Evolutionary conservation across 495 filamentous ascomycete species (phyloP).

Genomic region (Coniosporium apollinis): DNA sequence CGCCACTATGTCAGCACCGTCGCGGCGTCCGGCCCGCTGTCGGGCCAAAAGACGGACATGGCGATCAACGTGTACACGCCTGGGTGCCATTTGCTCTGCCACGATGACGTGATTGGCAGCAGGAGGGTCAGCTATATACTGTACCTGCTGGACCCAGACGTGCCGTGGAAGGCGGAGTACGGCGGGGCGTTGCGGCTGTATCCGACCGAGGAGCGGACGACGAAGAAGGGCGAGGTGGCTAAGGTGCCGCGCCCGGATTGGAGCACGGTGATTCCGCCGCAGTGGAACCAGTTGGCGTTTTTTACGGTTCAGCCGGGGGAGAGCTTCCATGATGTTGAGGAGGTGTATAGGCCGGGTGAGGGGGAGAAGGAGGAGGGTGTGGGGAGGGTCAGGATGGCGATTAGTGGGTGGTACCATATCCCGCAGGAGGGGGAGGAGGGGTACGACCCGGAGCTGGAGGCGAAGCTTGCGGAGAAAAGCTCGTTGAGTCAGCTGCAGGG

Average conservation of each 20-base stretch:
- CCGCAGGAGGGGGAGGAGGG: conserved; percentile 93
- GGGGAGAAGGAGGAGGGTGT: conserved; percentile 45
- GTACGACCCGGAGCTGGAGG: conserved; percentile 74
- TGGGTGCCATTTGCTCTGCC: conserved; percentile 86
- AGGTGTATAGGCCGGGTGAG: conserved; percentile 55
- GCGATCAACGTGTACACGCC: conserved; percentile 97
- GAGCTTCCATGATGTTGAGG: conserved; percentile 98
- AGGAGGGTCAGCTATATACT: conserved; percentile 90
- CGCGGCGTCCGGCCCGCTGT: conserved; percentile 70
- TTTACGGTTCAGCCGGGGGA: conserved; percentile 94
- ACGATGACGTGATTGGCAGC: conserved; percentile 96
- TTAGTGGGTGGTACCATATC: conserved; percentile 99
- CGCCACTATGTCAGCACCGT: conserved; percentile 73
- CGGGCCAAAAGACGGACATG: conserved; percentile 95
- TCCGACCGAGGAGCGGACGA: conserved; percentile 50
- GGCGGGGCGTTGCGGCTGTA: conserved; percentile 84
- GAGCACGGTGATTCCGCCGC: conserved; percentile 50
- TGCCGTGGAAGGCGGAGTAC: conserved; percentile 83
- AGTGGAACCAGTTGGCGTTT: conserved; percentile 95
- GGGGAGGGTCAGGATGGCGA: conserved; percentile 81
- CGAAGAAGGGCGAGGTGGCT: conserved; percentile 48
- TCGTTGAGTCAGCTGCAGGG: conserved; percentile 81
- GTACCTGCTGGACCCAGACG: conserved; percentile 86
- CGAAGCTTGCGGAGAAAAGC: conserved; percentile 71
- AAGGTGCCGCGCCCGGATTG: conserved; percentile 61